Base-by-base conservation (phyloP, 495 filamentous ascomycete genomes). In the Aspergillus biplanus region DNA sequence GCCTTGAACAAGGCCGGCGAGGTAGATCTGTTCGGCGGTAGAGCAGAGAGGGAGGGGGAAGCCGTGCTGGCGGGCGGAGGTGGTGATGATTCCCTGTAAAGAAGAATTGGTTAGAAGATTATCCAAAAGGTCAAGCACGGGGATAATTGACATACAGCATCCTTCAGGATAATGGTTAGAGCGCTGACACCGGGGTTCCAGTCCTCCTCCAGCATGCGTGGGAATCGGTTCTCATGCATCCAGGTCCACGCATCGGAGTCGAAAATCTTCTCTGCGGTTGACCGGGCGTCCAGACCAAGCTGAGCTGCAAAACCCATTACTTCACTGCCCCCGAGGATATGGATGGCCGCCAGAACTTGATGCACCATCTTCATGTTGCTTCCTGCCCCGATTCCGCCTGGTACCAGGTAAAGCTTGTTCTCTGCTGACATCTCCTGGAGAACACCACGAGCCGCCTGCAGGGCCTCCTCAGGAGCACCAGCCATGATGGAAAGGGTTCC, bases 331-430 rank as follows among this genome's bases (percentile, higher is more conserved):
- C 88, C 84, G 3, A 89, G 80, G 66, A 95, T 93, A 62, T 92
- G 86, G 59, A 89, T 87, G 0, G 86, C 90, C 1, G 90, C 91
- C 11, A 93, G 81, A 16, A 95, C 86, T 72, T 95, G 91, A 73
- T 93, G 91, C 55, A 90, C 86, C 85, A 92, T 91, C 75, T 95
- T 95, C 83, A 92, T 90, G 69, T 93, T 93, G 65, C 88, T 91
- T n/a, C 91, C 90, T 0, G 86, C 86, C 5, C 90, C 90, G 54
- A 93, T 77, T 4, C 89, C 90, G 9, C 91, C 90, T 8, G 84
- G 80, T 7, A 95, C 87, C 18, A 90, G 80, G 66, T 92, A 92
- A 34, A 93, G 73, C 70, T 91, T 92, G 61, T 84, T 71, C 7
- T 73, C 65, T 33, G 79, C 82, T 0, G 81, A 78, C 79, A 95